Evolutionary conservation across 2,329 filamentous ascomycete species (phyloP), one percentile per base, ranked within the genome.

Genomic region (Xylaria sp.): DNA sequence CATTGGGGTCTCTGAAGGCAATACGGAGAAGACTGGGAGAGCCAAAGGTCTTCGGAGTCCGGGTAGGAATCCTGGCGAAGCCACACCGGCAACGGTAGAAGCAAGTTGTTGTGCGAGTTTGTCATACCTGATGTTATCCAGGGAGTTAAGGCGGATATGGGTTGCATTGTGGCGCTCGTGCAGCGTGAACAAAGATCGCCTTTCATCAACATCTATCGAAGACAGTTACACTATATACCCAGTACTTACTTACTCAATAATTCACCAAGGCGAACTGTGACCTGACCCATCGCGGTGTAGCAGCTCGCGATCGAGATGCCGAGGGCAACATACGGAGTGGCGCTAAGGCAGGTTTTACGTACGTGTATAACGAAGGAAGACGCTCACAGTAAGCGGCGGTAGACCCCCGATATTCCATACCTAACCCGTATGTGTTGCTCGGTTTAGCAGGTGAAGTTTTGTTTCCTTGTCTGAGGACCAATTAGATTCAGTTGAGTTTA

Each of bases 21-120:
- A 23, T 23, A 36, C 20, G 12, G 39, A 46, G 15, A 31, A 8
- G 10, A 20, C 18, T 23, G 43, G 43, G 13, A 7, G 51, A 33
- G 18, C 0, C 6, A 20, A 46, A 7, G 33, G 31, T 36, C 28
- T 55, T 69, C 67, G 67, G 63, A 60, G 58, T 60, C 59, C 63
- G 62, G 57, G 23, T 18, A 20, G 9, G 39, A 52, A 66, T 62
- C 57, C 51, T 51, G 41, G 48, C 2, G 28, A 59, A 41, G 39
- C 39, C 12, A 8, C 43, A 8, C 25, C 3, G 46, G 52, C 55
- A 31, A 28, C 39, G 33, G 36, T 56, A 36, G 33, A 31, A 15
- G 41, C 4, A 28, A 51, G 48, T 13, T 18, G 13, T 31, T 9
- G 8, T 41, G 15, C 13, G 13, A 15, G 12, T 41, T 41, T 13